Percentiles rank a stretch among this genome's conserved stretches.
Evolutionary conservation across 1,284 basidiomycete species (phyloP).

Genomic region (Ceratorhiza oryzae-sativae): DNA sequence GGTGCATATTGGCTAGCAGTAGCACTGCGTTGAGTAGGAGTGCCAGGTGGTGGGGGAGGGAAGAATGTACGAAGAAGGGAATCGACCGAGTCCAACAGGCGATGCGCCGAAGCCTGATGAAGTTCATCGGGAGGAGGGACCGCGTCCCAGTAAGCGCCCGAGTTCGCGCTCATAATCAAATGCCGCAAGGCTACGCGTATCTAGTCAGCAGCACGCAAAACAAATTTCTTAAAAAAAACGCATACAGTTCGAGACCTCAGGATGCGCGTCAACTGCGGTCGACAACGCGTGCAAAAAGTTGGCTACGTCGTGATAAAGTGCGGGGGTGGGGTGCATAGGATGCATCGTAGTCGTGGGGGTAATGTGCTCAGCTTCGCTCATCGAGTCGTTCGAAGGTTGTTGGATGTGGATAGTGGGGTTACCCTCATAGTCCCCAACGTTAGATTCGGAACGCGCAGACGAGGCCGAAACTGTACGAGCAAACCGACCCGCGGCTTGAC

Average conservation of each 20-base stretch:
- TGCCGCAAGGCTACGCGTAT: conserved; percentile 1
- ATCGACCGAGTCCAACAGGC: conserved; percentile 9
- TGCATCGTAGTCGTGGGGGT: background rate
- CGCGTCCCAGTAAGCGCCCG: conserved; percentile 28
- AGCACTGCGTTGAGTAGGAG: conserved; percentile 9
- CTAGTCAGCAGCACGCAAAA: background rate
- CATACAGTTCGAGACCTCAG: conserved; percentile 23
- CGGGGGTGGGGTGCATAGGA: conserved; percentile 16
- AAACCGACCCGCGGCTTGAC: conserved; percentile 20
- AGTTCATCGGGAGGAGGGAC: background rate
- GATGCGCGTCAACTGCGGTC: conserved; percentile 15
- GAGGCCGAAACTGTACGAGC: conserved; percentile 9
- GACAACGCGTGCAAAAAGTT: conserved; percentile 26
- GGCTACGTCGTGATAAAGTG: conserved; percentile 32
- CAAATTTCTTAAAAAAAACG: background rate
- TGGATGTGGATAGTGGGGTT: conserved; percentile 28
- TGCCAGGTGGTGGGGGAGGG: conserved; percentile 23
- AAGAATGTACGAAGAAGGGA: conserved; percentile 28
- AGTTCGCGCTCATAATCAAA: conserved; percentile 5
- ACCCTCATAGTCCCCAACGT: background rate
- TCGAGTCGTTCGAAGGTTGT: conserved; percentile 10
- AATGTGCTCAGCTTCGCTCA: conserved; percentile 4
- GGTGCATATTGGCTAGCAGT: background rate
- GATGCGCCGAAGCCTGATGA: conserved; percentile 13
- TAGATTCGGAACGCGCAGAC: background rate